These are phyloP conservation scores for Candida mesenterica DNA, from an alignment of 1,139 yeast species.

Conservation along the genomic window DNA sequence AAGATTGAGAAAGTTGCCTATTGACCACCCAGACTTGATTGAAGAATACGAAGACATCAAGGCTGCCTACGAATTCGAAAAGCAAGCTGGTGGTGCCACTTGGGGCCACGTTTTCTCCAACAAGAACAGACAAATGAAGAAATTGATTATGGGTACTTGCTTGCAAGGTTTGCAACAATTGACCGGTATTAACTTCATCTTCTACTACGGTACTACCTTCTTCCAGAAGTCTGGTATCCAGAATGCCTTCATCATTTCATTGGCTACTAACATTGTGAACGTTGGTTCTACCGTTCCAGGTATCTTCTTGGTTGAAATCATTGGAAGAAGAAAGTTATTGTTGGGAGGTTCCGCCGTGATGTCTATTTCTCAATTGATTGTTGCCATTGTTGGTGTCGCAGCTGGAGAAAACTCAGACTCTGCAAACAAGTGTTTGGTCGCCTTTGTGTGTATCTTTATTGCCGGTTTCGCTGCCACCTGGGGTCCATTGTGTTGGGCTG, in stretches of 20 bases:
- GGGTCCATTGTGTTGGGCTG: slow-evolving; percentile 83
- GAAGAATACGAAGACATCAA: slow-evolving; percentile 40
- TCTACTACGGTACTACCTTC: slow-evolving; percentile 67
- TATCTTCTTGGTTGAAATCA: slow-evolving; percentile 33
- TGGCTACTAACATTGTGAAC: slow-evolving; percentile 39
- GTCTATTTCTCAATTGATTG: slow-evolving; percentile 24
- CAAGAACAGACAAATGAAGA: slow-evolving; percentile 34
- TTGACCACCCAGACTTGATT: slow-evolving; percentile 39
- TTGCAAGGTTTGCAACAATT: slow-evolving; percentile 61
- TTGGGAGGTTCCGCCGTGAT: slow-evolving; percentile 35
- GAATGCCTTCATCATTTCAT: slow-evolving; percentile 32
- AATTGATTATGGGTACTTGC: slow-evolving; percentile 35
- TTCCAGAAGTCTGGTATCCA: slow-evolving; percentile 56
- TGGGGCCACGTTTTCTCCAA: slow-evolving; percentile 35
- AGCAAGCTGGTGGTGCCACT: slow-evolving; percentile 28
- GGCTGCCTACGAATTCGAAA: slow-evolving; percentile 38
- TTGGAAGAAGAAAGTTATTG: slow-evolving; percentile 40
- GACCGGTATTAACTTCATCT: slow-evolving; percentile 73
- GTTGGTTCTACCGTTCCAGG: slow-evolving; percentile 38
- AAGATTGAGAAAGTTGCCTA: slow-evolving; percentile 34
- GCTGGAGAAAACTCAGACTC: slow-evolving; percentile 24
- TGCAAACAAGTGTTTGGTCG: slow-evolving; percentile 58
- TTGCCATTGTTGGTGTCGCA: slow-evolving; percentile 26
- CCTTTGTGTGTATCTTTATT: slow-evolving; percentile 69
- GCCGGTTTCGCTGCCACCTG: slow-evolving; percentile 75